Evolutionary conservation across 148 eudicot species (phyloP).

Genomic region (Chenopodium album): DNA sequence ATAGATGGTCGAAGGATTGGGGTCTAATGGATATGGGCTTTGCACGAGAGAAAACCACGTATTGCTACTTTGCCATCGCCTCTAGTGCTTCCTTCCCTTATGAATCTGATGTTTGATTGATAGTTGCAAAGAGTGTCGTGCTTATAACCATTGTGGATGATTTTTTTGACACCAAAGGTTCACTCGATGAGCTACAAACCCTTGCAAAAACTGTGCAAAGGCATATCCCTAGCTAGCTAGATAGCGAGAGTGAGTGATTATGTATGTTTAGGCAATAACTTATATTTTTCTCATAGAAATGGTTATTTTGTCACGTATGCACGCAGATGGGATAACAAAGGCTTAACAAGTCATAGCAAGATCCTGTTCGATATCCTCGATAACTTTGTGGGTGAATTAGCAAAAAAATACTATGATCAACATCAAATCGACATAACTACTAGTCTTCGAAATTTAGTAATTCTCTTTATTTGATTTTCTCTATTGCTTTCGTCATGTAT

Average conservation of each 20-base stretch:
- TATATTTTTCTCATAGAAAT: too few species aligned
- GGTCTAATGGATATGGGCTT: constrained; percentile 46
- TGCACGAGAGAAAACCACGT: constrained; percentile 44
- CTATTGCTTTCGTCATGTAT: not conserved
- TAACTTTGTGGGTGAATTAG: constrained; percentile 31
- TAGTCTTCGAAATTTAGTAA: constrained; percentile 35
- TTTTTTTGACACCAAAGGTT: constrained; percentile 44
- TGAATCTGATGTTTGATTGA: constrained; percentile 29
- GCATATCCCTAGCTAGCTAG: not conserved
- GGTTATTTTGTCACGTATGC: not conserved
- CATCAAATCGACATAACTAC: constrained; percentile 20
- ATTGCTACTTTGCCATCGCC: constrained; percentile 40
- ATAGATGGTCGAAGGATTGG: constrained; percentile 43
- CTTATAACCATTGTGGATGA: constrained; percentile 47
- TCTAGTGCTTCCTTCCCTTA: constrained; percentile 23
- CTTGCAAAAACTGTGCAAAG: constrained; percentile 40
- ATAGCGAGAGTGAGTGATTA: not conserved
- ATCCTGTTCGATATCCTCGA: constrained; percentile 40
- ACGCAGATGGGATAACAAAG: constrained; percentile 42
- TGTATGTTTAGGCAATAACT: not conserved
- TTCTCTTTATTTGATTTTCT: not conserved
- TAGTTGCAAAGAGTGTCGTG: constrained; percentile 35
- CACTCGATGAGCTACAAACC: constrained; percentile 28
- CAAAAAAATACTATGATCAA: constrained; percentile 18
- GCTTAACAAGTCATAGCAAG: constrained; percentile 33